Base-by-base conservation (phyloP, 2,329 filamentous ascomycete genomes). In the Cordyceps cateniannulata region DNA sequence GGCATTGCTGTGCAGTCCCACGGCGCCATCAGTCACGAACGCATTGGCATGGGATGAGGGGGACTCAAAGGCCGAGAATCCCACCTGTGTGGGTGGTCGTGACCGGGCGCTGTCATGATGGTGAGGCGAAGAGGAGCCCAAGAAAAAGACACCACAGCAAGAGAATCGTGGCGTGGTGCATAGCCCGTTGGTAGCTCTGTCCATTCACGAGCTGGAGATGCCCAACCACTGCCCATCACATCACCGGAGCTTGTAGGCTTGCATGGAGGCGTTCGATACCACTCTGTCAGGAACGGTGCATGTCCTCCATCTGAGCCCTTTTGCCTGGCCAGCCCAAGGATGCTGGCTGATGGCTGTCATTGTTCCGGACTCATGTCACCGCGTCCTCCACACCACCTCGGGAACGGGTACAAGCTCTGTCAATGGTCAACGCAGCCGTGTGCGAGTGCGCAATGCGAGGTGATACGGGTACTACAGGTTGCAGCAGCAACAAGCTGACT, bases 231-330 rank as follows among this genome's bases (percentile, higher is more conserved):
- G 32, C 47, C 56, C 47, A 45, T 51, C 35, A 44, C 25, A 51
- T 38, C 25, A 59, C 29, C 22, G 7, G 35, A 44, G 45, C 22
- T 38, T 35, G 29, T 29, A 59, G 48, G n/a, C 14, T 14, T 59
- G 47, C 38, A 51, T 16, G 25, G 47, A 59, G 56, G 56, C 56
- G 56, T 45, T 49, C 47, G 56, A 59, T 59, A 44, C 47, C 22
- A 51, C 56, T 51, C 56, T 59, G 56, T 59, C 56, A 59, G 56
- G 56, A 51, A 59, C 56, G n/a, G 25, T 25, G 38, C 47, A 44
- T 24, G 35, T 3, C 24, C 25, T 20, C n/a, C 18, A 3, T 55
- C 18, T 45, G 52, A n/a, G 52, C 22, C 16, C 22, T 42, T n/a
- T n/a, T 42, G 38, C 18, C 38, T 42, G 14, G 38, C 38, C 18